Base-by-base conservation (phyloP, 106 monocot genomes). In the Dendrobium huoshanense region DNA sequence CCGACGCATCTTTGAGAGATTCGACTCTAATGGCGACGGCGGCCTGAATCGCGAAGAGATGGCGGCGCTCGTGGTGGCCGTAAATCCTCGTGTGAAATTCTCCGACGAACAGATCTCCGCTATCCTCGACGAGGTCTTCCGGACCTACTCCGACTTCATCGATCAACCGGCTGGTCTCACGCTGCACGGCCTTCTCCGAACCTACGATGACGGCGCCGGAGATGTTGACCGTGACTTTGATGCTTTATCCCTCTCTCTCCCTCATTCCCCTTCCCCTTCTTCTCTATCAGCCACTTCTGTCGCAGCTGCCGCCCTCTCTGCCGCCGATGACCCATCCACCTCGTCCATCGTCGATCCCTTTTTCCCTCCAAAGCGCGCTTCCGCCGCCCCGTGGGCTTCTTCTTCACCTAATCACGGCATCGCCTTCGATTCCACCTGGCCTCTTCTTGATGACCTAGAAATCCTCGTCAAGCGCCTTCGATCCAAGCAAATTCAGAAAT, bases 391-490 rank as follows among this genome's bases (percentile, higher is more conserved):
- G 9, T 91, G 76, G 76, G 27, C 20, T 22, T 76, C 91, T 61
- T 89, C 91, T 24, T 89, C 91, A 24, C 93, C 91, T 18, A 84
- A 88, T 82, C 89, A 94, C 59, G 95, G 90, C 16, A 80, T 92
- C 77, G 79, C 64, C 24, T 95, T 88, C 75, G 92, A 89, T 6
- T 87, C 86, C 55, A 92, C 95, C 17, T 92, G 88, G 92, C 5
- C 73, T 16, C 79, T 95, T 64, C 87, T 95, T n/a, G 92, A 95
- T 16, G 95, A 95, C 79, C 81, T 95, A 75, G 90, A 90, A 83
- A 85, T 85, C 79, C 85, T 92, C 47, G 79, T 95, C 65, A 90
- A 89, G 88, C 80, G 90, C 64, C 82, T 95, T 13, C 86, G 88
- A 13, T 83, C 86, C 58, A 90, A 90, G 83, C 95, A 92, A 55